These are phyloP conservation scores for Graphilbum sp. DNA, from an alignment of 2,329 filamentous ascomycete genomes.

Conservation along the genomic window DNA sequence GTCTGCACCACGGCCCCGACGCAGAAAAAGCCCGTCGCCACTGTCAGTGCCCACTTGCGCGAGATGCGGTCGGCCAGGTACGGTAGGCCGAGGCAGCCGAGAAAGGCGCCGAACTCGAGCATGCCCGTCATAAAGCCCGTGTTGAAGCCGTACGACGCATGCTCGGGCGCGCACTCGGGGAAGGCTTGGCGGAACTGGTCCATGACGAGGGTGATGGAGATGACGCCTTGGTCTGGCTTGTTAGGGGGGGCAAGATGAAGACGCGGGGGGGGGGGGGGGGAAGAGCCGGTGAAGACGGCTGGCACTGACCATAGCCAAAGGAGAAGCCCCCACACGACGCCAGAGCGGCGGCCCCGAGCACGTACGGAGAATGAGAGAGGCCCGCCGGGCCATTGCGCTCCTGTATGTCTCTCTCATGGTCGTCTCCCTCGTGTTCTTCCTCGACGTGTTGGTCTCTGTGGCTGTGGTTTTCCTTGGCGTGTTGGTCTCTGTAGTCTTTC, in stretches of 20 bases:
- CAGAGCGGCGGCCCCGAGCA: constrained; percentile 23
- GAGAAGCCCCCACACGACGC: constrained; percentile 22
- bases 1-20: constrained; percentile 26
- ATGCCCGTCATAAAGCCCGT: constrained; percentile 26
- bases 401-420: no score
- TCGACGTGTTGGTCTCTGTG: no score
- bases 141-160: constrained; percentile 13
- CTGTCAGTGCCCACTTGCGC: constrained; percentile 23
- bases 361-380: constrained; percentile 23
- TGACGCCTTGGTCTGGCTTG: constrained; percentile 14
- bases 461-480: no score
- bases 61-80: constrained; percentile 24
- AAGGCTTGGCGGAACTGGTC: constrained; percentile 31
- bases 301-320: constrained; percentile 14
- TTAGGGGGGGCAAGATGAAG: no score
- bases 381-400: no score
- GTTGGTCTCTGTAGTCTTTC: no score
- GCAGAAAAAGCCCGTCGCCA: constrained; percentile 22
- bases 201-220: constrained; percentile 35
- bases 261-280: no score
- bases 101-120: constrained; percentile 22
- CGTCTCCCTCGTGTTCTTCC: no score
- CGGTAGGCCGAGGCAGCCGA: constrained; percentile 18
- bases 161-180: constrained; percentile 11
- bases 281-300: no score